phyloP scores from a whole-genome alignment of 768 basidiomycete genomes.

The Coprinopsis marcescibilis region DNA sequence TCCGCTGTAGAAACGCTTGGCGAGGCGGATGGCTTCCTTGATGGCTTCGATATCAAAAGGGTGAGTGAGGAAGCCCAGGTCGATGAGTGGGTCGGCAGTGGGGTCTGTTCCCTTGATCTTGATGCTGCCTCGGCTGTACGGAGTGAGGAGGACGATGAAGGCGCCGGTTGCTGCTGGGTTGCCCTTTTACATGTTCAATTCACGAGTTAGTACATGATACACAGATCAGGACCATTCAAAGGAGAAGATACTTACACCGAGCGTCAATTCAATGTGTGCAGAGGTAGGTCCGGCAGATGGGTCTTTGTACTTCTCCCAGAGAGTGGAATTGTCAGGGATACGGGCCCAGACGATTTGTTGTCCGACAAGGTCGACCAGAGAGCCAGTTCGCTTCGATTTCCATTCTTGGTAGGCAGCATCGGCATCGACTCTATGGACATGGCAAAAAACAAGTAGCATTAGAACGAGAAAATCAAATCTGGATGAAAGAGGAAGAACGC shows the following conservation, averaged over 20 bases:
- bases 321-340: slow-evolving; percentile 22
- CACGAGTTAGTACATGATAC: no score
- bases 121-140: neutral
- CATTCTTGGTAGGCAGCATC: slow-evolving; percentile 22
- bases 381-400: slow-evolving; percentile 18
- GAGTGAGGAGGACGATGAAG: neutral
- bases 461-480: no score
- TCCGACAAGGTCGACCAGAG: slow-evolving; percentile 17
- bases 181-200: no score
- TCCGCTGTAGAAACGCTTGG: slow-evolving; percentile 7
- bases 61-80: slow-evolving; percentile 5
- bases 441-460: no score
- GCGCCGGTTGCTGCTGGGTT: no score
- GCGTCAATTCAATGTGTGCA: slow-evolving; percentile 29
- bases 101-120: neutral
- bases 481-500: neutral
- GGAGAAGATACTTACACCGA: slow-evolving; percentile 21
- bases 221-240: no score
- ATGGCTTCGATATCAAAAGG: slow-evolving; percentile 9
- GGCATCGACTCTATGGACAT: slow-evolving; percentile 4
- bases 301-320: slow-evolving; percentile 25
- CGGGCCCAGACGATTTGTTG: slow-evolving; percentile 23
- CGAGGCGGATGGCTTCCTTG: slow-evolving; percentile 11
- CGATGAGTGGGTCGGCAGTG: slow-evolving; percentile 1
- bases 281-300: slow-evolving; percentile 30